Evolutionary conservation across 495 filamentous ascomycete genomes (phyloP).

Genomic region (Talaromyces trachyspermus): DNA sequence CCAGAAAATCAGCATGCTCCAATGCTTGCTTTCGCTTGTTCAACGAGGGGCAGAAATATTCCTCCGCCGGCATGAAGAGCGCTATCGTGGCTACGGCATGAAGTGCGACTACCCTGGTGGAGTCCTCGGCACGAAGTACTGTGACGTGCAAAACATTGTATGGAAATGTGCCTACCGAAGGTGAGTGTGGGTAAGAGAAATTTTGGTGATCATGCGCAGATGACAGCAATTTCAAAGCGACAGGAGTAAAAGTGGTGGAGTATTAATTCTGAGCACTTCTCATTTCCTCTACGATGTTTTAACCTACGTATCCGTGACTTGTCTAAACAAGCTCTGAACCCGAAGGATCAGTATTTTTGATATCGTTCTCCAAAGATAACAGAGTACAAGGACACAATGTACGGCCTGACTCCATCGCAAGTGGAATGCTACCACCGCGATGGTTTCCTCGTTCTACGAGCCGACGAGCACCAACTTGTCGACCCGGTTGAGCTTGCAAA

Average conservation of each 20-base stretch:
- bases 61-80: background rate
- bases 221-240: background rate
- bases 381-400: constrained; percentile 8
- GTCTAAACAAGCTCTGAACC: background rate
- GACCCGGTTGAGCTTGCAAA: constrained; percentile 22
- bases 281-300: no score
- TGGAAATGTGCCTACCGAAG: background rate
- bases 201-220: background rate
- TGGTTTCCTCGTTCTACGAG: constrained; percentile 31
- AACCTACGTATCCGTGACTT: background rate
- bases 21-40: background rate
- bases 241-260: background rate
- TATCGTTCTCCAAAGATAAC: background rate
- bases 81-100: background rate
- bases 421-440: constrained; percentile 26
- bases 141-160: background rate
- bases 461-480: constrained; percentile 20
- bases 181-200: background rate
- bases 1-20: constrained; percentile 2
- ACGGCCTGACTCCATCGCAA: constrained; percentile 19
- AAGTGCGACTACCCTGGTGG: background rate
- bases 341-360: background rate
- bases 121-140: constrained; percentile 13
- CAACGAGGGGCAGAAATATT: background rate
- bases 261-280: background rate